These are phyloP conservation scores for Sideroxylon spinosum DNA, from an alignment of 179 eudicot species.

Conservation along the genomic window DNA sequence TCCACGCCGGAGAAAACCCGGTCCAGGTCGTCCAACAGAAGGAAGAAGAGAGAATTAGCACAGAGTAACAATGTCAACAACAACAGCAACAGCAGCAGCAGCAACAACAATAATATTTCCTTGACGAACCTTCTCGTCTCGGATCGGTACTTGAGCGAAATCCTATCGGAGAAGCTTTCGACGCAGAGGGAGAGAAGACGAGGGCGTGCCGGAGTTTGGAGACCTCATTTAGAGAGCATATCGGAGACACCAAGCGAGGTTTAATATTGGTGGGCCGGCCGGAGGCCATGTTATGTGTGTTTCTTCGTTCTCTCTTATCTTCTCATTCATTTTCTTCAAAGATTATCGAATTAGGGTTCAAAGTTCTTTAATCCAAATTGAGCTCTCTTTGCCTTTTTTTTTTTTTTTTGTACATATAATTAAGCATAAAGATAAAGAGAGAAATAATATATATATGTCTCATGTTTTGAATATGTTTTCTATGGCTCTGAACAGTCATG, in stretches of 20 bases:
- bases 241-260: slow-evolving; percentile 46
- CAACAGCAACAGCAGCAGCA: background rate
- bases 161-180: slow-evolving; percentile 63
- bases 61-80: background rate
- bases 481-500: slow-evolving; percentile 6
- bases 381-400: background rate
- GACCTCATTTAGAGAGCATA: slow-evolving; percentile 86
- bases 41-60: slow-evolving; percentile 23
- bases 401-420: background rate
- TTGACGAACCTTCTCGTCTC: slow-evolving; percentile 33
- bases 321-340: background rate
- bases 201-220: slow-evolving; percentile 79
- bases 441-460: background rate
- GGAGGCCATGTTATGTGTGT: background rate
- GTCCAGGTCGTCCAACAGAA: slow-evolving; percentile 21
- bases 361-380: background rate
- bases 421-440: background rate
- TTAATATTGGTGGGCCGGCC: background rate
- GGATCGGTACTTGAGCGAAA: slow-evolving; percentile 74
- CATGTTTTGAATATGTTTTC: background rate
- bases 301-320: background rate
- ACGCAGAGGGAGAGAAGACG: slow-evolving; percentile 58
- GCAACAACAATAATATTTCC: background rate
- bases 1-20: slow-evolving; percentile 18
- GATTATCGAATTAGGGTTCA: background rate